Conservation (phyloP, 169 alveolate species). For the Eimeria maxima region DNA sequence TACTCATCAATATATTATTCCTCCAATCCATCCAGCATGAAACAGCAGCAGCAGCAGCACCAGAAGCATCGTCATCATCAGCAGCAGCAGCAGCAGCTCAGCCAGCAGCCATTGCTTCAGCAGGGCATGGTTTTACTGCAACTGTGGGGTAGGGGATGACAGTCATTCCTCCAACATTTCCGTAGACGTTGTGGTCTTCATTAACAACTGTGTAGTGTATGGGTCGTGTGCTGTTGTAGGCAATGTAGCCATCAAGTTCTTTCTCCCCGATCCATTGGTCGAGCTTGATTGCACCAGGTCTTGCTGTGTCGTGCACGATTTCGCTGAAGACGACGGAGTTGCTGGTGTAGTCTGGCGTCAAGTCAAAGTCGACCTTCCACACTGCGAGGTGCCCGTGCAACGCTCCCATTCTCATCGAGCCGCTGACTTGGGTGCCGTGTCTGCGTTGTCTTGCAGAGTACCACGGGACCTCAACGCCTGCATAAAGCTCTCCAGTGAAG, state of each 20-base stretch:
- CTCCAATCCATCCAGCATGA: not conserved
- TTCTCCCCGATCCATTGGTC: conserved; percentile 85
- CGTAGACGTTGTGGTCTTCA: conserved; percentile 86
- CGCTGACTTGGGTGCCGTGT: conserved; percentile 87
- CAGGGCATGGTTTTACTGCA: conserved; percentile 49
- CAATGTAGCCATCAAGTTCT: conserved; percentile 84
- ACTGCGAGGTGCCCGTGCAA: conserved; percentile 87
- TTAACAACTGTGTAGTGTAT: conserved; percentile 85
- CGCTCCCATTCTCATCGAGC: conserved; percentile 88
- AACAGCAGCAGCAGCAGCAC: not conserved
- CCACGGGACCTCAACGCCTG: conserved; percentile 89
- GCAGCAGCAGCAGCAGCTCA: not conserved
- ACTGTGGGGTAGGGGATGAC: conserved; percentile 80
- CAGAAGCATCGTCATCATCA: no score
- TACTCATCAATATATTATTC: not conserved
- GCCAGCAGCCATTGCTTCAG: not conserved
- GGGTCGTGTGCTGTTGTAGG: conserved; percentile 86
- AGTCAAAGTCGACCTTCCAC: conserved; percentile 88
- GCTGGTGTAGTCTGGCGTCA: conserved; percentile 83
- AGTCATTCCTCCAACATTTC: conserved; percentile 87
- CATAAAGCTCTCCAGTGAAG: conserved; percentile 89
- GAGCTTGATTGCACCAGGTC: conserved; percentile 86
- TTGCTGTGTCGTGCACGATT: conserved; percentile 84
- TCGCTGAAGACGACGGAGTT: conserved; percentile 86
- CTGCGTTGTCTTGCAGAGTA: conserved; percentile 85